Evolutionary conservation across 257 asterid genomes (phyloP).

Genomic region (Ballota nigra): DNA sequence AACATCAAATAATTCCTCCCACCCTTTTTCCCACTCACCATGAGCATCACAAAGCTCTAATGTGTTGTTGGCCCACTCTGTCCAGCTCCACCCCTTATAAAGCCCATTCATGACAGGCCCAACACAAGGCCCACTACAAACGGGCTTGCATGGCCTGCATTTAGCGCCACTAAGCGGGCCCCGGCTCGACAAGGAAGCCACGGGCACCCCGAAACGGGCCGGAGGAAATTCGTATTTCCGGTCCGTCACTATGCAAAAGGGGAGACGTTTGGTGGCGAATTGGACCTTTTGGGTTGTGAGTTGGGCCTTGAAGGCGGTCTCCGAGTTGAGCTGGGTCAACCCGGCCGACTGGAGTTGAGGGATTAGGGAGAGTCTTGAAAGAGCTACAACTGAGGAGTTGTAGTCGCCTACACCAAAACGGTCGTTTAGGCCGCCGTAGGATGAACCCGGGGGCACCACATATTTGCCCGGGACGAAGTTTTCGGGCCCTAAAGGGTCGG

Average conservation of each 20-base stretch:
- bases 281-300: constrained; percentile 47
- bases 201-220: constrained; percentile 64
- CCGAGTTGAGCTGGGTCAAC: constrained; percentile 70
- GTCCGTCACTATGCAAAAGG: constrained; percentile 81
- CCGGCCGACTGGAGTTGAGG: constrained; percentile 64
- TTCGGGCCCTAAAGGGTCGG: constrained; percentile 49
- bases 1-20: constrained; percentile 64
- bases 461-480: constrained; percentile 66
- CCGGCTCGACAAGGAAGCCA: constrained; percentile 67
- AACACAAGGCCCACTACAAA: constrained; percentile 60
- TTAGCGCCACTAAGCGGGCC: constrained; percentile 88
- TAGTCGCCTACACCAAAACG: constrained; percentile 87
- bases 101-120: constrained; percentile 56
- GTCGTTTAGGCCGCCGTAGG: constrained; percentile 82
- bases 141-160: constrained; percentile 83
- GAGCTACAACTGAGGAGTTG: constrained; percentile 77
- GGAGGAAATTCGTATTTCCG: constrained; percentile 70
- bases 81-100: constrained; percentile 79
- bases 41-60: constrained; percentile 78
- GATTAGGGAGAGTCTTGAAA: constrained; percentile 70
- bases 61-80: constrained; percentile 60
- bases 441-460: constrained; percentile 81
- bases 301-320: constrained; percentile 82
- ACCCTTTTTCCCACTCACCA: constrained; percentile 67
- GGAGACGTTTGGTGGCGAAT: constrained; percentile 43